phyloP scores from a whole-genome alignment of 352 stramenopile genomes.

The Aphanomyces euteiches region DNA sequence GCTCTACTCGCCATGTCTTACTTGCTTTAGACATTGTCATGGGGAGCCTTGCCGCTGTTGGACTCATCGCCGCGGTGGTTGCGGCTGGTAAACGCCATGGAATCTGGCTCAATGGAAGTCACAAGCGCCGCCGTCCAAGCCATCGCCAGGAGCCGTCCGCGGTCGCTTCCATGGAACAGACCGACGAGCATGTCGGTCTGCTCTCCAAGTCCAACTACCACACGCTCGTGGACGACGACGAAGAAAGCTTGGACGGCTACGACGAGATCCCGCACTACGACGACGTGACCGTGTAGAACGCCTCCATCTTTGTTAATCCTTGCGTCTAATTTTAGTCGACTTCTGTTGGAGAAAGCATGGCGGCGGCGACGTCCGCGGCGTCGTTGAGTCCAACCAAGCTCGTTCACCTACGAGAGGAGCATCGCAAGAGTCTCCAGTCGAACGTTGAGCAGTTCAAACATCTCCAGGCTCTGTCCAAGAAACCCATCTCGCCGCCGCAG shows the following conservation, averaged over 20 bases:
- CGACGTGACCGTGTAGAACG: neutral
- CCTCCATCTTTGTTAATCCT: too few relatives aligned
- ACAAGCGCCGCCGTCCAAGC: too few relatives aligned
- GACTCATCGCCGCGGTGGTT: too few relatives aligned
- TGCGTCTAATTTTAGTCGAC: too few relatives aligned
- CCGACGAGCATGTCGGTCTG: neutral
- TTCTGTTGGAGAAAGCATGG: neutral
- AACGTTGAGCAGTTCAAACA: conserved; percentile 24
- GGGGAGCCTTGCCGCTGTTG: too few relatives aligned
- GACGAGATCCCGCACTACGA: neutral
- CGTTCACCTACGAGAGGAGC: neutral
- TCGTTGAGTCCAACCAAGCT: neutral
- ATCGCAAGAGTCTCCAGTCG: neutral
- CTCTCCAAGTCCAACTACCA: conserved; percentile 2
- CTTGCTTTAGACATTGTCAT: too few relatives aligned
- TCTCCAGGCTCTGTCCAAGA: neutral
- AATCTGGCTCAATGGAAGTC: too few relatives aligned
- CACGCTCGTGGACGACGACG: neutral
- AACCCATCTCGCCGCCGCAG: neutral
- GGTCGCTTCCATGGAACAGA: too few relatives aligned
- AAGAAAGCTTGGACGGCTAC: neutral
- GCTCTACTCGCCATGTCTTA: too few relatives aligned
- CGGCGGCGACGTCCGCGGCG: neutral
- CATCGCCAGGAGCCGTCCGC: too few relatives aligned
- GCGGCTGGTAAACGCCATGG: too few relatives aligned